Conservation (phyloP, 306 rosid species). For the Hylodesmum podocarpum region DNA sequence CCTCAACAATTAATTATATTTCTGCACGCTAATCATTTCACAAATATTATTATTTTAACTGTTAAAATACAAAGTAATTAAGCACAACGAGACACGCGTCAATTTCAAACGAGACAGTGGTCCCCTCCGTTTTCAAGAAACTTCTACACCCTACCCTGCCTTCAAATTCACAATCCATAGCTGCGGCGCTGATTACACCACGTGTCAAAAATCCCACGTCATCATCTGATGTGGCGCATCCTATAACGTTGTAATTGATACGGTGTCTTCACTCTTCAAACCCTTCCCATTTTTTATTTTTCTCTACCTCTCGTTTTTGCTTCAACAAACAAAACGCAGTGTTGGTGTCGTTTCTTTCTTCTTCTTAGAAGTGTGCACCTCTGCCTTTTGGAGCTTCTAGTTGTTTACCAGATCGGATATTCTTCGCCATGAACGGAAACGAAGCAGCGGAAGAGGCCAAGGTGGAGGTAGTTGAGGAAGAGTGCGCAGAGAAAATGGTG, state of each 20-base stretch:
- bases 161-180: not conserved
- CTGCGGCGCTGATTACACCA: constrained; percentile 46
- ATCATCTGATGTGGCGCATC: constrained; percentile 43
- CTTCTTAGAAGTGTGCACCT: not conserved
- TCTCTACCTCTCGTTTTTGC: not conserved
- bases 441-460: constrained; percentile 40
- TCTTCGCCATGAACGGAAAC: constrained; percentile 49
- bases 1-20: not conserved
- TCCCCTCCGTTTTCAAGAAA: constrained; percentile 50
- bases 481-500: constrained; percentile 43
- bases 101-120: not conserved
- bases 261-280: constrained; percentile 7
- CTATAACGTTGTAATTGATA: constrained; percentile 50
- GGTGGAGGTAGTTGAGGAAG: constrained; percentile 42
- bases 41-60: not conserved
- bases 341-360: constrained; percentile 32
- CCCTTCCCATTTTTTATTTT: not conserved
- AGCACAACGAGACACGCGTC: constrained; percentile 34
- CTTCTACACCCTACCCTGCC: constrained; percentile 33
- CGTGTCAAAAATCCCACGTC: constrained; percentile 43
- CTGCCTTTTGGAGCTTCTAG: constrained; percentile 21
- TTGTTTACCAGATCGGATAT: constrained; percentile 14
- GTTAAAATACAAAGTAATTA: not conserved
- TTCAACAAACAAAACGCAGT: not conserved
- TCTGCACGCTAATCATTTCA: not conserved